Evolutionary conservation across 306 rosid species (phyloP), one percentile per base, ranked within the genome.

Genomic region (Herpetospermum pedunculosum): DNA sequence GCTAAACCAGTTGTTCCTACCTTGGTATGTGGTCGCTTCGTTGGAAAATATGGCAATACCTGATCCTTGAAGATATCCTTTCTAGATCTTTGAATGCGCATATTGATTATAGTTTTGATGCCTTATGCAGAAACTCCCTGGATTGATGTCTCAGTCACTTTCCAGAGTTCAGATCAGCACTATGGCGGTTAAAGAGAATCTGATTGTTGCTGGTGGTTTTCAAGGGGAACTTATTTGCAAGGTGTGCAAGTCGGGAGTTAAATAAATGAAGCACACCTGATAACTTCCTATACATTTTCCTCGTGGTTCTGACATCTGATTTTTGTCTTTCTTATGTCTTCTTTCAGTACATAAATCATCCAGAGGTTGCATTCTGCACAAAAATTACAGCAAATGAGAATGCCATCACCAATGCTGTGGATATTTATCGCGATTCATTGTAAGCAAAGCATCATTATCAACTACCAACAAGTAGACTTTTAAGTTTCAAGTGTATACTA

Each of bases 151-250:
- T 37, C 91, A 80, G 70, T 76, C 96, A 28, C 77, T 89, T 35
- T 89, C 91, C 28, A 87, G 96, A 83, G 94, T 89, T 70, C 98
- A 91, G 83, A 85, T 94, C 58, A 94, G 98, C 84, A 91, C 98
- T 72, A 91, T 94, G 97, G 81, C 92, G 40, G 96, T 94, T 16
- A 86, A 86, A 82, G 95, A 91, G 60, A 85, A 86, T 81, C 79
- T 91, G 78, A 65, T 91, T 81, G 92, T 88, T 59, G 96, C 92
- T 6, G 98, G 98, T 28, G 98, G 98, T 53, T 91, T 91, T 75
- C 92, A 84, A 77, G 98, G 98, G 19, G 98, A 94, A 79, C 97
- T 94, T 44, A 86, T 94, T 75, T 94, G 97, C 86, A 94, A 91
- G 97, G 98, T 91, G 81, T 65, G 82, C 53, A 23, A 5, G 52